Percentiles rank a stretch among this genome's conserved stretches.
These are phyloP conservation scores for Isatis lusitanica DNA, from an alignment of 441 rosid genomes.

Conservation along the genomic window DNA sequence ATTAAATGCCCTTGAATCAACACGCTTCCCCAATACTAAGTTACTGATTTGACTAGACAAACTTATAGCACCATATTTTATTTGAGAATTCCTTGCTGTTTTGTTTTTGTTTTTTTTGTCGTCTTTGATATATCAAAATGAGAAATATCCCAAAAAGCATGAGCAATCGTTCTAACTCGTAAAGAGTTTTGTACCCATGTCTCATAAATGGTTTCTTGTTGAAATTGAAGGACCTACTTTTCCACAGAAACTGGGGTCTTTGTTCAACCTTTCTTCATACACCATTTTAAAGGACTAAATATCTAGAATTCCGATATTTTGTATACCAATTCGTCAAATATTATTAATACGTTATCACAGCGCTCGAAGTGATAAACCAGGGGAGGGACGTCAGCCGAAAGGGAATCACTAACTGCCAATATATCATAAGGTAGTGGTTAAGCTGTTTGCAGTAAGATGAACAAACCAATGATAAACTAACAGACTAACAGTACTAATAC, in stretches of 20 bases:
- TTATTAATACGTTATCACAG: slow-evolving; percentile 7
- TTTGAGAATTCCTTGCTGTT: not conserved
- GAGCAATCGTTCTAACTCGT: not conserved
- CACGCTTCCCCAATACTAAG: slow-evolving; percentile 24
- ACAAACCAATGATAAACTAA: not conserved
- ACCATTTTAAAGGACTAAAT: not conserved
- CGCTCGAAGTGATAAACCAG: slow-evolving; percentile 18
- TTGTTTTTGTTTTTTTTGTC: not conserved
- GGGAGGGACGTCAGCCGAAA: slow-evolving; percentile 2
- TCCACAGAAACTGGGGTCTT: slow-evolving; percentile 7
- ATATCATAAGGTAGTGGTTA: not conserved
- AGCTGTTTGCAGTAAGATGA: not conserved
- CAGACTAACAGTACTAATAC: not conserved
- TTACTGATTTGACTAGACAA: slow-evolving; percentile 16
- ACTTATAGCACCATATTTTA: slow-evolving; percentile 11
- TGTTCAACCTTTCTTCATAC: not conserved
- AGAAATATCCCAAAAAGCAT: not conserved
- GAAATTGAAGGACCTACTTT: not conserved
- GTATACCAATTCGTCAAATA: not conserved
- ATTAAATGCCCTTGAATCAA: slow-evolving; percentile 20
- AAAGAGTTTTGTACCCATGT: not conserved
- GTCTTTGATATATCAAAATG: not conserved
- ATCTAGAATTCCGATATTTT: not conserved
- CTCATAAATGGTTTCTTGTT: not conserved
- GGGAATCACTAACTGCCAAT: not conserved